phyloP scores from a whole-genome alignment of 139 green algal species.

The Tetradesmus obliquus region DNA sequence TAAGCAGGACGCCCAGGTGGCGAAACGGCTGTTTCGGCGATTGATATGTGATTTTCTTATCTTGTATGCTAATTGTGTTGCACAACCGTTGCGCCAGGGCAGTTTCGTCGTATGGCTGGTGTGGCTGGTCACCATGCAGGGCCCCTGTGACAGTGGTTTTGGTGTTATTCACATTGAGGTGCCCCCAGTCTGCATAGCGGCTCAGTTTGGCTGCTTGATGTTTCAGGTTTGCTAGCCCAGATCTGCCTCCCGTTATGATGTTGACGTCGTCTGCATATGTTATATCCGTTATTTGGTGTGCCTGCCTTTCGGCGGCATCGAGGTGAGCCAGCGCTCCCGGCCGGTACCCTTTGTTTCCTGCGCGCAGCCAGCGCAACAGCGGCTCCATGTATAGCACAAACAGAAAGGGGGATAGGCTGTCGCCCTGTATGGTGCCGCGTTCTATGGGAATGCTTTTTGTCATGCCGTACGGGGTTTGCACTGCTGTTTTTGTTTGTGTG shows the following conservation, averaged over 20 bases:
- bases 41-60: no score
- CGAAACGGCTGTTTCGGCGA: no score
- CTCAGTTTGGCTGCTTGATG: not conserved
- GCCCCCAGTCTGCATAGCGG: not conserved
- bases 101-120: no score
- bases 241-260: not conserved
- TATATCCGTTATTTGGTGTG: not conserved
- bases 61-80: no score
- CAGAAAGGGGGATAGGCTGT: slow-evolving; percentile 55
- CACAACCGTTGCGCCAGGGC: no score
- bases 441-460: slow-evolving; percentile 44
- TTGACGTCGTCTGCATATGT: slow-evolving; percentile 37
- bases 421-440: slow-evolving; percentile 58
- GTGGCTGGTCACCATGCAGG: no score
- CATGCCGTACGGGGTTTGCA: slow-evolving; percentile 22
- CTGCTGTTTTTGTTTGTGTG: slow-evolving; percentile 27
- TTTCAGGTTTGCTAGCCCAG: not conserved
- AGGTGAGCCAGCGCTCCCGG: not conserved
- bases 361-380: slow-evolving; percentile 24
- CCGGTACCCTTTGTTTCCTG: not conserved
- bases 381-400: slow-evolving; percentile 47
- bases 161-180: not conserved
- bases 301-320: not conserved
- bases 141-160: not conserved
- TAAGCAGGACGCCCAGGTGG: no score